These are phyloP conservation scores for Groenewaldozyma auringiensis DNA, from an alignment of 1,139 yeast genomes.

Conservation along the genomic window DNA sequence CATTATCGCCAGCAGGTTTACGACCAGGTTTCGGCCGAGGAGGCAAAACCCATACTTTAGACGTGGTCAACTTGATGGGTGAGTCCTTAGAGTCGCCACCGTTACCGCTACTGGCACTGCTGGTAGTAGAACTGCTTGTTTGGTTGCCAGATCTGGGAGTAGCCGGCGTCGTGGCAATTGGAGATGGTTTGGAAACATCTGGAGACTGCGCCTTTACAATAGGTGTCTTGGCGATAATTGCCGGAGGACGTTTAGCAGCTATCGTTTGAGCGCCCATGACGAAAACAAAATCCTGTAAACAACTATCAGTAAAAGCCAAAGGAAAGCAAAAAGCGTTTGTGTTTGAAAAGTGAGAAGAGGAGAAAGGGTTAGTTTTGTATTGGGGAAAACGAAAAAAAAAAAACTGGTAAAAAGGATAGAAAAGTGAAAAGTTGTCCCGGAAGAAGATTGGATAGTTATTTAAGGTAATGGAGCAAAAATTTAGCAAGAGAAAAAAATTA, in stretches of 20 bases:
- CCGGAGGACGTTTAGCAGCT: background rate
- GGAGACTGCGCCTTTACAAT: background rate
- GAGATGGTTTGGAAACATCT: background rate
- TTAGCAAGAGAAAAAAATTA: background rate
- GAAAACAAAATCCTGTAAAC: no score
- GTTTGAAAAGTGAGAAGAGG: background rate
- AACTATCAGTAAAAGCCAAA: no score
- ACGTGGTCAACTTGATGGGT: slow-evolving; percentile 36
- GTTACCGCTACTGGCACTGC: background rate
- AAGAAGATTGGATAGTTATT: background rate
- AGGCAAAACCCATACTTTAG: slow-evolving; percentile 88
- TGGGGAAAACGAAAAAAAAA: no score
- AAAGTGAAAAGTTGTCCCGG: no score
- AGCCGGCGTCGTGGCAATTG: no score
- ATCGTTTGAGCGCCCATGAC: background rate
- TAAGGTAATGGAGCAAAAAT: background rate
- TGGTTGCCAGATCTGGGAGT: background rate
- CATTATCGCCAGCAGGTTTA: slow-evolving; percentile 62
- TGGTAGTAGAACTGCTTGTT: background rate
- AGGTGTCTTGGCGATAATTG: background rate
- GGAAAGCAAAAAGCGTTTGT: no score
- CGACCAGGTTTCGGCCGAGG: slow-evolving; percentile 90
- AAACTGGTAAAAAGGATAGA: background rate
- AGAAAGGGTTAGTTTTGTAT: no score
- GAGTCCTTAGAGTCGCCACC: background rate